phyloP scores from a whole-genome alignment of 1,139 yeast genomes.

The Pichia sp. region DNA sequence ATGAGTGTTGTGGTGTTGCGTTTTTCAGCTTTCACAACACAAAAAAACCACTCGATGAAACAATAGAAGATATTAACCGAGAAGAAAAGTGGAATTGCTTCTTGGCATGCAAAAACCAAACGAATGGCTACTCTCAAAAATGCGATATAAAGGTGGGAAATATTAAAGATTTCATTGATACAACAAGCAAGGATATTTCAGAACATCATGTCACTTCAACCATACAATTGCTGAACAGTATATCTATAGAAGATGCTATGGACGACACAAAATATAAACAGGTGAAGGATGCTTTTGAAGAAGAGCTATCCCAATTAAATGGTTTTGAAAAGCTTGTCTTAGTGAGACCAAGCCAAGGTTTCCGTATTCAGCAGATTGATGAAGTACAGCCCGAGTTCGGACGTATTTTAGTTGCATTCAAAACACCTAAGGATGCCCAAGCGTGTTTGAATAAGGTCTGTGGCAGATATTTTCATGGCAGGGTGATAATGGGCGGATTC shows the following conservation, averaged over 20 bases:
- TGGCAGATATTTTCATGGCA: constrained; percentile 64
- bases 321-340: constrained; percentile 51
- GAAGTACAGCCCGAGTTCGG: constrained; percentile 61
- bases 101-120: constrained; percentile 32
- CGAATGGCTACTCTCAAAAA: constrained; percentile 27
- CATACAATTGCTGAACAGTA: constrained; percentile 59
- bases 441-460: constrained; percentile 59
- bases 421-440: constrained; percentile 46
- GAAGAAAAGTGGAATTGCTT: constrained; percentile 31
- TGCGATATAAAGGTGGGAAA: constrained; percentile 19
- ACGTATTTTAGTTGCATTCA: constrained; percentile 64
- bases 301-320: constrained; percentile 53
- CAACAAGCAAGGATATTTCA: constrained; percentile 16
- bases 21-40: constrained; percentile 38
- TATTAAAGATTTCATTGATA: constrained; percentile 17
- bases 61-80: constrained; percentile 19
- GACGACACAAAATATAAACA: constrained; percentile 48
- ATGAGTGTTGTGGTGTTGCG: constrained; percentile 41
- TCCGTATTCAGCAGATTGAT: constrained; percentile 35
- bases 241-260: constrained; percentile 59
- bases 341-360: constrained; percentile 61
- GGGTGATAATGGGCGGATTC: constrained; percentile 65
- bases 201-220: constrained; percentile 48
- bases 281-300: constrained; percentile 47
- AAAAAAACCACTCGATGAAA: constrained; percentile 27